phyloP scores from a whole-genome alignment of 352 stramenopile species.

The Pythium utonaiense region DNA sequence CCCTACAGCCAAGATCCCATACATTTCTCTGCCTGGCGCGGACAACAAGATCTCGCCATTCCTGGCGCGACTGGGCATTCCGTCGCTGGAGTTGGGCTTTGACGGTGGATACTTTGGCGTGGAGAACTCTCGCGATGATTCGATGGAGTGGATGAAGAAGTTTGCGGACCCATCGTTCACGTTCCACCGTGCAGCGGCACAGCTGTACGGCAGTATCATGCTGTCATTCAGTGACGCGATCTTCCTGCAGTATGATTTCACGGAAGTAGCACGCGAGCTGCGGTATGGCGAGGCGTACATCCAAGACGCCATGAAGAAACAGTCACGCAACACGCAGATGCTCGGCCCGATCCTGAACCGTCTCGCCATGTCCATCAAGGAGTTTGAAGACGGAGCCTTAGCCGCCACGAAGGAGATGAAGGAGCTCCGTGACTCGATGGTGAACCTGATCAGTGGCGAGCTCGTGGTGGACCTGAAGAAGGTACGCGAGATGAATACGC shows the following conservation, averaged over 20 bases:
- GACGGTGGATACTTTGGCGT: slow-evolving; percentile 66
- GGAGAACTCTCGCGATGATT: slow-evolving; percentile 51
- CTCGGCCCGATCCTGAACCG: slow-evolving; percentile 32
- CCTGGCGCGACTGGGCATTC: slow-evolving; percentile 62
- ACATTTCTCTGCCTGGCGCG: slow-evolving; percentile 44
- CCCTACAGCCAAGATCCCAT: slow-evolving; percentile 43
- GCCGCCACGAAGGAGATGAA: slow-evolving; percentile 52
- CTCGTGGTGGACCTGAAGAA: slow-evolving; percentile 71
- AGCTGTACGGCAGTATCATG: slow-evolving; percentile 79
- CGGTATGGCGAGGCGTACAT: slow-evolving; percentile 60
- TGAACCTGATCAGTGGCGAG: slow-evolving; percentile 54
- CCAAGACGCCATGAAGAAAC: slow-evolving; percentile 33
- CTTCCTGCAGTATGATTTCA: slow-evolving; percentile 87
- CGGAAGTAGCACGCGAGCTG: slow-evolving; percentile 66
- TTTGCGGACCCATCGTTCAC: slow-evolving; percentile 69
- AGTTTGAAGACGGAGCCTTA: slow-evolving; percentile 61
- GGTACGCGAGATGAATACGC: slow-evolving; percentile 82
- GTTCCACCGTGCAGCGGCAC: slow-evolving; percentile 68
- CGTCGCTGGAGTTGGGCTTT: slow-evolving; percentile 71
- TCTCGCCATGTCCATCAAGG: slow-evolving; percentile 49
- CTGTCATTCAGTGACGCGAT: slow-evolving; percentile 73
- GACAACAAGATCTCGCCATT: slow-evolving; percentile 70
- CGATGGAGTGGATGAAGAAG: slow-evolving; percentile 73
- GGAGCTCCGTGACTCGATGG: slow-evolving; percentile 55
- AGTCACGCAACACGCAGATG: slow-evolving; percentile 15